phyloP scores from a whole-genome alignment of 139 green algal species.

The Asterochloris sp. region DNA sequence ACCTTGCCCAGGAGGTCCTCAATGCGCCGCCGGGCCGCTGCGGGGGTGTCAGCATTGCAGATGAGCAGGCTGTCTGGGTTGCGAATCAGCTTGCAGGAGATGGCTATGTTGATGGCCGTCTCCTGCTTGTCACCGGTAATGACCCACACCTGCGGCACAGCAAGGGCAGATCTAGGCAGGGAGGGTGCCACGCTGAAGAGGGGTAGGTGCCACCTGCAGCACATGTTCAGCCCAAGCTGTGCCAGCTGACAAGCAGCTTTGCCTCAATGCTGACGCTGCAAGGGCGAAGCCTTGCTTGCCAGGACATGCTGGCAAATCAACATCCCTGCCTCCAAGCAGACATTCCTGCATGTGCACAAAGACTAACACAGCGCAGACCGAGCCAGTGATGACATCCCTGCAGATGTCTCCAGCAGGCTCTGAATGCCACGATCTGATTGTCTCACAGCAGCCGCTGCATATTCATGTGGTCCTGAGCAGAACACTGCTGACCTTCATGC shows the following conservation, averaged over 20 bases:
- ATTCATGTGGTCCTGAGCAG: background rate
- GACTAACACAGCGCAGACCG: no score
- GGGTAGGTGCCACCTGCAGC: no score
- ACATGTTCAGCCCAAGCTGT: no score
- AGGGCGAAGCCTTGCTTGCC: background rate
- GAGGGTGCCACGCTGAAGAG: background rate
- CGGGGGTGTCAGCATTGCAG: conserved; percentile 46
- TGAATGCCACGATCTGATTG: background rate
- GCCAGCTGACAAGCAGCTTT: background rate
- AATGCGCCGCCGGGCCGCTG: conserved; percentile 18
- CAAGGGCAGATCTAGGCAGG: no score
- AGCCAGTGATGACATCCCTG: background rate
- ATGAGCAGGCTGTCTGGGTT: conserved; percentile 57
- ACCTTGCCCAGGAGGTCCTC: conserved; percentile 16
- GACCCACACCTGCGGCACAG: conserved; percentile 67
- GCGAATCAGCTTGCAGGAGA: conserved; percentile 79
- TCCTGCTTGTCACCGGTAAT: conserved; percentile 88
- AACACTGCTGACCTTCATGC: conserved; percentile 67
- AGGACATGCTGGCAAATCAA: background rate
- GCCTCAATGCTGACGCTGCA: background rate
- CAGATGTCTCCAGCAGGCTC: background rate
- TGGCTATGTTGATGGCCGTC: conserved; percentile 92
- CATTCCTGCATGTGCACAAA: background rate
- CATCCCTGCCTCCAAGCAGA: background rate
- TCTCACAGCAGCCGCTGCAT: background rate